These are phyloP conservation scores for Pseudogymnoascus sp. DNA, from an alignment of 2,329 filamentous ascomycete genomes.

Conservation along the genomic window DNA sequence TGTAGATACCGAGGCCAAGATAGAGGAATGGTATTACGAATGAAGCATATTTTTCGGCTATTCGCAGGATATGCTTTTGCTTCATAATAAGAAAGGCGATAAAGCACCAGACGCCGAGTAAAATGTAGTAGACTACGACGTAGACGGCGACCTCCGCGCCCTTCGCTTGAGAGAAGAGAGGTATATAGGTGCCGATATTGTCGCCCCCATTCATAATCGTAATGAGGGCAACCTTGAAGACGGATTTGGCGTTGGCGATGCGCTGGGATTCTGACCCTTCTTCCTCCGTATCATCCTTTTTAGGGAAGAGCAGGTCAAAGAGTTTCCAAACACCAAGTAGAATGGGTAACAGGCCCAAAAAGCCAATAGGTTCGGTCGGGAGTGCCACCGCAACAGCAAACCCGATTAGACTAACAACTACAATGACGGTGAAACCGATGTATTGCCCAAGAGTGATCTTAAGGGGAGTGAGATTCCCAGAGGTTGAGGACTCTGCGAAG, in stretches of 20 bases:
- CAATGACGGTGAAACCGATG: constrained; percentile 30
- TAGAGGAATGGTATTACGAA: constrained; percentile 28
- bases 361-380: constrained; percentile 31
- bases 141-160: constrained; percentile 30
- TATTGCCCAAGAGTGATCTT: constrained; percentile 55
- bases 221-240: constrained; percentile 27
- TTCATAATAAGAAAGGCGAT: constrained; percentile 27
- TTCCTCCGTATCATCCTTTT: constrained; percentile 16
- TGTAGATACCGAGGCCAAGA: constrained; percentile 29
- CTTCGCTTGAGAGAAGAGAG: constrained; percentile 29
- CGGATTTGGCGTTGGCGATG: constrained; percentile 16
- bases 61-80: constrained; percentile 27
- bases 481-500: constrained; percentile 29
- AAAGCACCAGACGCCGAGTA: constrained; percentile 29
- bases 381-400: constrained; percentile 28
- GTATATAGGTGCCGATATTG: constrained; percentile 32
- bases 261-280: constrained; percentile 5
- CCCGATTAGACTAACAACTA: constrained; percentile 31
- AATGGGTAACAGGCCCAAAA: constrained; percentile 30
- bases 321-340: constrained; percentile 28
- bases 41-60: constrained; percentile 18
- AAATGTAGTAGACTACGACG: constrained; percentile 28
- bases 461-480: constrained; percentile 54
- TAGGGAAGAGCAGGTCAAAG: constrained; percentile 16
- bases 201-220: constrained; percentile 32